Percentiles rank a stretch among this genome's conserved stretches.
Evolutionary conservation across 139 green algal genomes (phyloP).

Genomic region (Pleodorina starrii): DNA sequence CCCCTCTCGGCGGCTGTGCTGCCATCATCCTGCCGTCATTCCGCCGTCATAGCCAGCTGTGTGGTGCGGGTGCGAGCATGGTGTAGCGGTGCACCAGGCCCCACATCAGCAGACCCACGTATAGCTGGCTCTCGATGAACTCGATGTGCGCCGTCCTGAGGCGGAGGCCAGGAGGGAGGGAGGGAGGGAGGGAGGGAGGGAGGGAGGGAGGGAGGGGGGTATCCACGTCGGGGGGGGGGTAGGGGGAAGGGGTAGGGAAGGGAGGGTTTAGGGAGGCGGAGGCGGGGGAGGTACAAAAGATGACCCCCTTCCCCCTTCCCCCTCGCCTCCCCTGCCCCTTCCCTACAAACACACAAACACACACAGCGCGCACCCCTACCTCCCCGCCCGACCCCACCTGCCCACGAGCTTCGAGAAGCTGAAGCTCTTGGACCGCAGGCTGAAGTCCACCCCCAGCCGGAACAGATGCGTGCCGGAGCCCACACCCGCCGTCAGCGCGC

Average conservation of each 20-base stretch:
- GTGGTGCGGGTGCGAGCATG: conserved; percentile 22
- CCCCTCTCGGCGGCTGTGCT: too few relatives aligned
- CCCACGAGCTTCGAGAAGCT: conserved; percentile 60
- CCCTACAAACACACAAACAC: neutral
- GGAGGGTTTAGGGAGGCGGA: neutral
- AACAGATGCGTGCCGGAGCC: conserved; percentile 54
- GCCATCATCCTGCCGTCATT: too few relatives aligned
- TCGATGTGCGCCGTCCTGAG: conserved; percentile 74
- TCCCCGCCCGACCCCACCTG: neutral
- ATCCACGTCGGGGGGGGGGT: neutral
- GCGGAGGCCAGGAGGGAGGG: neutral
- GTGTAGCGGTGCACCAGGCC: conserved; percentile 32
- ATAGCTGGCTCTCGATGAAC: conserved; percentile 71
- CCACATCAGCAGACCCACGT: conserved; percentile 46
- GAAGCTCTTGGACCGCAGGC: conserved; percentile 46
- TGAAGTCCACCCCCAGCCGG: conserved; percentile 63
- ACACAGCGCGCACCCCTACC: neutral
- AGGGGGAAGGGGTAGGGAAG: too few relatives aligned
- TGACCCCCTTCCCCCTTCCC: neutral
- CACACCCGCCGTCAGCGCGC: conserved; percentile 20
- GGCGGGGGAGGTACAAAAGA: too few relatives aligned
- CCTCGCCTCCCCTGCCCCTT: neutral
- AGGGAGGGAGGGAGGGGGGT: too few relatives aligned
- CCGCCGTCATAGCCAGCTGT: conserved; percentile 48
- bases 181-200: too few relatives aligned